Evolutionary conservation across 1,139 yeast species (phyloP).

Genomic region (Candida tunisiensis): DNA sequence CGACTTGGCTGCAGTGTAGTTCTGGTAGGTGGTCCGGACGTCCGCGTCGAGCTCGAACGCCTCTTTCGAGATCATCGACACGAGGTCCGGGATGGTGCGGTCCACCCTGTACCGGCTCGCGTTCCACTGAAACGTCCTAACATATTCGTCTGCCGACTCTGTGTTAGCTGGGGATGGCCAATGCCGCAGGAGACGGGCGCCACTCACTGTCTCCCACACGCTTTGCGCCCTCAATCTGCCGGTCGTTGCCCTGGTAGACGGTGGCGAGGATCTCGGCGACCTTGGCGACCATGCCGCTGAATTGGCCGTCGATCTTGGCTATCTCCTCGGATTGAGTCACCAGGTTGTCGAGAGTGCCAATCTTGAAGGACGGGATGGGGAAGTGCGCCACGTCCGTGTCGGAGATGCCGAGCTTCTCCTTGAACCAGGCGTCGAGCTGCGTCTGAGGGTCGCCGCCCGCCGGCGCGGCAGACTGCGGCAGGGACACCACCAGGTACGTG

Average conservation of each 20-base stretch:
- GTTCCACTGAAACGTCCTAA: constrained; percentile 76
- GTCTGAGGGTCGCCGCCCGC: constrained; percentile 25
- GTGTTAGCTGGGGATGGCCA: too few species aligned
- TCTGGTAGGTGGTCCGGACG: constrained; percentile 50
- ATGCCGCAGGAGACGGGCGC: too few species aligned
- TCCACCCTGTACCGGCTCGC: constrained; percentile 72
- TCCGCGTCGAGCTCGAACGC: constrained; percentile 73
- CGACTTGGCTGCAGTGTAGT: constrained; percentile 68
- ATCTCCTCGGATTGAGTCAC: constrained; percentile 87
- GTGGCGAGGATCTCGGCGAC: constrained; percentile 51
- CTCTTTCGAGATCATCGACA: constrained; percentile 53
- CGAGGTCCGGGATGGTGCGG: constrained; percentile 63
- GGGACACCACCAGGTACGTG: constrained; percentile 24
- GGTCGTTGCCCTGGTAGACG: constrained; percentile 35
- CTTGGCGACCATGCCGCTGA: constrained; percentile 51
- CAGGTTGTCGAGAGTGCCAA: constrained; percentile 85
- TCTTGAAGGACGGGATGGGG: constrained; percentile 73
- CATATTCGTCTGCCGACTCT: constrained; percentile 43
- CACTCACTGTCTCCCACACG: constrained; percentile 31
- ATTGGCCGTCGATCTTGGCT: constrained; percentile 60
- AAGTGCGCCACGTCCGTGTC: constrained; percentile 23
- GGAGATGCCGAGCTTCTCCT: constrained; percentile 11
- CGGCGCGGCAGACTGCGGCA: constrained; percentile 33
- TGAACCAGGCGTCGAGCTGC: constrained; percentile 23
- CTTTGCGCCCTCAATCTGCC: constrained; percentile 28